phyloP scores from a whole-genome alignment of 805 yeast genomes.

The Danielia oregonensis region DNA sequence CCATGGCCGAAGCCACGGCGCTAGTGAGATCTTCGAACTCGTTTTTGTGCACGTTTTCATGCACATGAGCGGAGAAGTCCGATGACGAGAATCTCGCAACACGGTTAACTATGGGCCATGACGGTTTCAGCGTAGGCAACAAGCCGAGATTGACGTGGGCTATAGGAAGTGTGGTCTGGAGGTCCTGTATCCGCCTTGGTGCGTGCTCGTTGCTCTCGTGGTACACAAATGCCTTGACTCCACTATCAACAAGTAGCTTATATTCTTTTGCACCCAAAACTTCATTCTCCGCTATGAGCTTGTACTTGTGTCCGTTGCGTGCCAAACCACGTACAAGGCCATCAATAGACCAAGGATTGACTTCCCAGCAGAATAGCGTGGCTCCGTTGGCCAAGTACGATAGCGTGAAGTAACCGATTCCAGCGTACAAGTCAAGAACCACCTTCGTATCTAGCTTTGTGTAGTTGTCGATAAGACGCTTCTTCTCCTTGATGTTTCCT shows the following conservation, averaged over 20 bases:
- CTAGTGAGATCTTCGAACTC: constrained; percentile 34
- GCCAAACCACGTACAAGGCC: constrained; percentile 60
- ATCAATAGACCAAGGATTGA: constrained; percentile 79
- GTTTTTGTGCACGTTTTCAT: constrained; percentile 60
- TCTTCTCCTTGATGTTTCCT: constrained; percentile 81
- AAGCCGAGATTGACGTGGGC: constrained; percentile 75
- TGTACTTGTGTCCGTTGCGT: constrained; percentile 34
- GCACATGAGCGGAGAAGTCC: constrained; percentile 53
- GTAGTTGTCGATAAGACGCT: constrained; percentile 50
- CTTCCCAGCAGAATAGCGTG: constrained; percentile 69
- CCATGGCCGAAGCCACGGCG: constrained; percentile 16
- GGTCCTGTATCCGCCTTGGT: constrained; percentile 30
- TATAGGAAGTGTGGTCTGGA: constrained; percentile 21
- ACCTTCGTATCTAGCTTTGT: constrained; percentile 33
- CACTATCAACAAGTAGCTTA: constrained; percentile 4
- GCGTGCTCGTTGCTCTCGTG: constrained; percentile 61
- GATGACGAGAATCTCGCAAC: constrained; percentile 3
- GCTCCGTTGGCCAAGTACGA: constrained; percentile 60
- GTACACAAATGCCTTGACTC: constrained; percentile 46
- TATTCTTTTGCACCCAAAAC: constrained; percentile 1
- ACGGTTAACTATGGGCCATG: constrained; percentile 50
- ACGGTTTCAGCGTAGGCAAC: constrained; percentile 62
- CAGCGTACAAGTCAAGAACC: constrained; percentile 72
- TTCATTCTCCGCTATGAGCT: constrained; percentile 4
- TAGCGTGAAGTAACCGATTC: constrained; percentile 81